These are phyloP conservation scores for Chrysochromulina tobinii DNA, from an alignment of 78 protist genomes.

Conservation along the genomic window DNA sequence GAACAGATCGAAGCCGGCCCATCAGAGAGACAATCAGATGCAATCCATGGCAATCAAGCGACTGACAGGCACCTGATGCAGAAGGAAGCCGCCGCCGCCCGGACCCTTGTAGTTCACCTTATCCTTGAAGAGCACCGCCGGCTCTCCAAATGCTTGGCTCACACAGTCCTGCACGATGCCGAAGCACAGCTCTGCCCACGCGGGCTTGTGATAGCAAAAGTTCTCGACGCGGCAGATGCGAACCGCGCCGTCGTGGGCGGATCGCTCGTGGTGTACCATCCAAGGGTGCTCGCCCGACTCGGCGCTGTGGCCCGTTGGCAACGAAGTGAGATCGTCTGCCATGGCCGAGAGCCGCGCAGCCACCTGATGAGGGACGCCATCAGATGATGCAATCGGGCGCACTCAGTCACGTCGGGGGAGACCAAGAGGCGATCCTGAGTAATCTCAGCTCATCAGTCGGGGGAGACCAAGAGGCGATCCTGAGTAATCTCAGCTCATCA, in stretches of 20 bases:
- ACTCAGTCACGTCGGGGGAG: too few relatives aligned
- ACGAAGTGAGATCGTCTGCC: neutral
- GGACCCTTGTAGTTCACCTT: constrained; percentile 31
- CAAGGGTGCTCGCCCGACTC: neutral
- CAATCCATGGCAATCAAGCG: too few relatives aligned
- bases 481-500: too few relatives aligned
- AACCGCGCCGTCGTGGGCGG: neutral
- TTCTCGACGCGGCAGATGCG: constrained; percentile 36
- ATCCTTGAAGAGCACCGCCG: constrained; percentile 29
- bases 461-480: too few relatives aligned
- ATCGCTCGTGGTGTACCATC: constrained; percentile 18
- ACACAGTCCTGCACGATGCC: neutral
- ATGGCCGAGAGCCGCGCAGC: neutral
- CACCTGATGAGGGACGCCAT: too few relatives aligned
- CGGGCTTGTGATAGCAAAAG: neutral
- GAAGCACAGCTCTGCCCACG: constrained; percentile 5
- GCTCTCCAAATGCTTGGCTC: neutral
- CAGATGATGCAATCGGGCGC: too few relatives aligned
- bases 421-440: too few relatives aligned
- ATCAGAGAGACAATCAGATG: too few relatives aligned
- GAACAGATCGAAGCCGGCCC: too few relatives aligned
- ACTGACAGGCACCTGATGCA: neutral
- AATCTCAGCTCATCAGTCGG: too few relatives aligned
- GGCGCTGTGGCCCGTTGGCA: neutral
- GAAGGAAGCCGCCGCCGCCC: constrained; percentile 35